Evolutionary conservation across 83 land plant species (phyloP).

Genomic region (Picea engelmannii): DNA sequence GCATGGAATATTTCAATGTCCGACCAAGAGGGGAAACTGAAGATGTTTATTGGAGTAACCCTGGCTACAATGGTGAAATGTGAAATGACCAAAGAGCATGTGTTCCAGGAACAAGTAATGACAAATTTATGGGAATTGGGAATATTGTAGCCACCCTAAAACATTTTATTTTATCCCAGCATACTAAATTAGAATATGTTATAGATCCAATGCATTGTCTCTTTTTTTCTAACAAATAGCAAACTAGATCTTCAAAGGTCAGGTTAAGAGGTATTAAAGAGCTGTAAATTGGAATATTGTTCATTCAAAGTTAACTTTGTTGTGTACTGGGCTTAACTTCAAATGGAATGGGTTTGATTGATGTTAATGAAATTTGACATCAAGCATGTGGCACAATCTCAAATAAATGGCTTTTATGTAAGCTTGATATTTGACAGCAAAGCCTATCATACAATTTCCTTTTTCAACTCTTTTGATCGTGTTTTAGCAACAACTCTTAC

Average conservation of each 20-base stretch:
- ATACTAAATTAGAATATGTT: not conserved
- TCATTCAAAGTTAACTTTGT: not conserved
- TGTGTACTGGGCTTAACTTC: not conserved
- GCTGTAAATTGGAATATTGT: not conserved
- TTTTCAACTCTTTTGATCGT: not conserved
- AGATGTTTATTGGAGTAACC: not conserved
- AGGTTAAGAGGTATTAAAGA: not conserved
- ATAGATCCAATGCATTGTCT: not conserved
- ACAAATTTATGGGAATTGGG: not conserved
- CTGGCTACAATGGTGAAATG: not conserved
- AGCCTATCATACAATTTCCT: conserved; percentile 1
- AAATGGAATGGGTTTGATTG: not conserved
- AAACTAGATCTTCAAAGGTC: not conserved
- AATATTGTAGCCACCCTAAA: not conserved
- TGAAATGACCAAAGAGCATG: not conserved
- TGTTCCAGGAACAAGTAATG: not conserved
- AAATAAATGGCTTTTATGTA: not conserved
- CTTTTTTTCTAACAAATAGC: not conserved
- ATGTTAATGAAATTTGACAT: not conserved
- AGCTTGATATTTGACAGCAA: not conserved
- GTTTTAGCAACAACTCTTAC: no score
- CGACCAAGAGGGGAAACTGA: not conserved
- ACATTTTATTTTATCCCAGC: not conserved
- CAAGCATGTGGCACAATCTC: no score
- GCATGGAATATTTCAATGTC: no score